Base-by-base conservation (phyloP, 495 filamentous ascomycete genomes). In the Trichoderma reesei region DNA sequence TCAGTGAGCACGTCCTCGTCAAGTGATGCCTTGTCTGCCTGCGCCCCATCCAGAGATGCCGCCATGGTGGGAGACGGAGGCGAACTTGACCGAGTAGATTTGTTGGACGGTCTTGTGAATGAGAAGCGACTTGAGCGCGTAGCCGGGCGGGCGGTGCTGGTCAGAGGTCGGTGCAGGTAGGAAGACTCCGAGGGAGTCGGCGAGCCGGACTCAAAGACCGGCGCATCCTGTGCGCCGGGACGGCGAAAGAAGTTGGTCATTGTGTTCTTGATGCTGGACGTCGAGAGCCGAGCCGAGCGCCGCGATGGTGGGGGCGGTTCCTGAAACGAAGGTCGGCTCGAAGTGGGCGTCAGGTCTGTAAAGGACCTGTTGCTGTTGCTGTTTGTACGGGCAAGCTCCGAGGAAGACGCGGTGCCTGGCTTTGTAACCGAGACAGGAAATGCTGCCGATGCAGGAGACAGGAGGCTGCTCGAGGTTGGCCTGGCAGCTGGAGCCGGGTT, bases 31-130 rank as follows among this genome's bases (percentile, higher is more conserved):
- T 70, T 71, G 20, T 71, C 63, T 61, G 59, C 72, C 36, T 68
- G 61, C 31, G 67, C 67, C 68, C 69, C 74, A 63, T 76, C 77
- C 18, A 73, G 60, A 8, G 75, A 71, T 37, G 70, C 72, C 9
- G 81, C 81, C 48, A n/a, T n/a, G n/a, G 71, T 72, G 13, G 79
- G 81, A 33, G 81, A 83, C 3, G 81, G 81, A 20, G 81, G 81
- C 13, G 80, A 73, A 65, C 79, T 83, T 31, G 81, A 82, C 66
- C 78, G 73, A n/a, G 79, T 80, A n/a, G 80, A 80, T 63, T 68
- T 66, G 64, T 70, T 72, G 33, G 79, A 72, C 39, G 79, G 80
- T 63, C 70, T 75, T 62, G 76, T 73, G 68, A 78, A 75, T 2
- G 79, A 83, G 72, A 76, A 80, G 36, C 78, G 75, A 37, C 78